Base-by-base conservation (phyloP, 108 stramenopile species). In the Pseudonitzschia multistriata region DNA sequence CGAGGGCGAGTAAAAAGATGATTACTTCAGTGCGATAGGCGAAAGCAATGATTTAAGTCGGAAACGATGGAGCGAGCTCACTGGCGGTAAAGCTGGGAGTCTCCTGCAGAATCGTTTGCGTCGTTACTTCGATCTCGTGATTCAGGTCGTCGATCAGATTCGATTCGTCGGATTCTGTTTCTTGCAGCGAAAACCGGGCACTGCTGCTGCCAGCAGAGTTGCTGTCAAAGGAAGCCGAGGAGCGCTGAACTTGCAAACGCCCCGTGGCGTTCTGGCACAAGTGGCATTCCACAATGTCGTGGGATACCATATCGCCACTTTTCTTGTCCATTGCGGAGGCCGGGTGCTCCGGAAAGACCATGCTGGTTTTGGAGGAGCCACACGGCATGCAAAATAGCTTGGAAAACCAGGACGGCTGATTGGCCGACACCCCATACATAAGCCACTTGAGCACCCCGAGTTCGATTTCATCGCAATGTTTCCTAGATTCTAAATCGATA, bases 371-470 rank as follows among this genome's bases (percentile, higher is more conserved):
- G 67, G 49, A 47, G 48, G 74, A 27, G 47, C 24, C 42, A 71
- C 89, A 93, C 21, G 92, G 92, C 78, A 90, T 77, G 60, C 92
- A 93, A 30, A 35, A 76, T 25, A 66, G 78, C 37, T 80, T 81
- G 13, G 78, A 69, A 48, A 83, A 79, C 68, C 80, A 80, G 21
- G 81, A 78, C 7, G 83, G 83, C 63, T 88, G 89, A 50, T 81
- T 84, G 28, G 82, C 48, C 25, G 86, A 70, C 14, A 91, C 81
- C n/a, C 89, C 92, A 71, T 81, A 88, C 27, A 93, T 49, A 19
- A 82, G 73, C 81, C 90, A 83, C 63, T 89, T 88, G 19, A 93
- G 77, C 28, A 83, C 62, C 11, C 92, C 92, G 24, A 93, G 70
- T 73, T 89, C 86, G 54, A 91, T 78, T 33, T 66, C 34, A 74